phyloP scores from a whole-genome alignment of 2,329 filamentous ascomycete genomes.

The Aspergillus udagawae region DNA sequence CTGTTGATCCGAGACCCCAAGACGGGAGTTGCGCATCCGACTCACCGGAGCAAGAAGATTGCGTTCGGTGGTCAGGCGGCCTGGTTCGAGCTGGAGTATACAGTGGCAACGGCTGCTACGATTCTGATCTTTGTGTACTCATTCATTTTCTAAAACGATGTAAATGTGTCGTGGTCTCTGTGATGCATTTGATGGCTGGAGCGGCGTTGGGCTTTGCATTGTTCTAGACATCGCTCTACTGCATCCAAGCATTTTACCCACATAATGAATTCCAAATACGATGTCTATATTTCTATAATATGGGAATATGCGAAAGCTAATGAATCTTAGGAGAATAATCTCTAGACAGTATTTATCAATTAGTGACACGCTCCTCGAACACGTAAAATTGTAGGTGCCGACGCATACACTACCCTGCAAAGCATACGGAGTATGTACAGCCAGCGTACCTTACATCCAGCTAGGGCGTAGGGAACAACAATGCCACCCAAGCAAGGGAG shows the following conservation, averaged over 20 bases:
- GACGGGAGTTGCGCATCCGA: conserved; percentile 47
- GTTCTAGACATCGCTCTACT: background rate
- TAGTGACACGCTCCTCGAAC: background rate
- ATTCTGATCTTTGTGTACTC: conserved; percentile 46
- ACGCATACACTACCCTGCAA: no score
- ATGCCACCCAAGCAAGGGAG: background rate
- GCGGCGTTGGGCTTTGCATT: background rate
- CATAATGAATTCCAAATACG: background rate
- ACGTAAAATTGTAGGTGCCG: background rate
- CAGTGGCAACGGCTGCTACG: conserved; percentile 49
- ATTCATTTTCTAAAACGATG: conserved; percentile 25
- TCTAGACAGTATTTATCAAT: background rate
- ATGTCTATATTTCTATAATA: background rate
- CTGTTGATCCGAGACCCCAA: conserved; percentile 53
- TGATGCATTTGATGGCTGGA: background rate
- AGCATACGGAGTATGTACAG: no score
- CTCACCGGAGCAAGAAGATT: conserved; percentile 50
- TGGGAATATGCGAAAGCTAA: background rate
- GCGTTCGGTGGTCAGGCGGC: conserved; percentile 52
- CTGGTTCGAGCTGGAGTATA: conserved; percentile 56
- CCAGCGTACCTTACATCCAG: background rate
- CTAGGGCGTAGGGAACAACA: background rate
- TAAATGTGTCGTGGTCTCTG: background rate
- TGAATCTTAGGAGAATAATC: background rate
- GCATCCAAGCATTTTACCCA: background rate